Evolutionary conservation across 2,329 filamentous ascomycete genomes (phyloP).

Genomic region (Diplodia corticola): DNA sequence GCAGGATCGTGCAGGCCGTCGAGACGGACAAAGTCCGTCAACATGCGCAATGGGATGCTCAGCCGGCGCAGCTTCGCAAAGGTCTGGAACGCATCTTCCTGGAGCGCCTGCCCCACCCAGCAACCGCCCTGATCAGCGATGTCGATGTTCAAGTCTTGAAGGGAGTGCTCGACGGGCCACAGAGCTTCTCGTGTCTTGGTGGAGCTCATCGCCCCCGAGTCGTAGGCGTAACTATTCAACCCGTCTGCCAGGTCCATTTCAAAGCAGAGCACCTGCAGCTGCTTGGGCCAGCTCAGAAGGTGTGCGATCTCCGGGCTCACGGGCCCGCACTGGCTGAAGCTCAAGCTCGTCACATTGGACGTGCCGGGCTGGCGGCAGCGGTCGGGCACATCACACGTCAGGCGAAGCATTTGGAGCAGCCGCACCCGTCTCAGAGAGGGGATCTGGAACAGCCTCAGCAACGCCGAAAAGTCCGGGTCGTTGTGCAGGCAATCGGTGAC

Average conservation of each 20-base stretch:
- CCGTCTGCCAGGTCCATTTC: neutral
- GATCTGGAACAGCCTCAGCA: neutral
- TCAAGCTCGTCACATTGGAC: neutral
- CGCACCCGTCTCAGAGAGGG: neutral
- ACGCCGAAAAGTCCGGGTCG: neutral
- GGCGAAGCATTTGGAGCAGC: neutral
- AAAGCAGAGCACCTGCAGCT: neutral
- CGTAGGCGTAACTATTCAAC: neutral
- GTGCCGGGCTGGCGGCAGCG: neutral
- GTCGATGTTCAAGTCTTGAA: neutral
- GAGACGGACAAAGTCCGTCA: neutral
- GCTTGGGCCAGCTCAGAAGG: neutral
- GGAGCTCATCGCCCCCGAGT: neutral
- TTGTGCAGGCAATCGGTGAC: neutral
- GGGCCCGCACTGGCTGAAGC: neutral
- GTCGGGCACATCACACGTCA: neutral
- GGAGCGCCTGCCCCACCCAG: neutral
- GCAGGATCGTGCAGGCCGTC: neutral
- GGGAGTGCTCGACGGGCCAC: neutral
- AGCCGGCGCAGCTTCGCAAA: neutral
- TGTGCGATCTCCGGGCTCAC: neutral
- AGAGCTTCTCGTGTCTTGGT: neutral
- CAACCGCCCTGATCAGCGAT: neutral
- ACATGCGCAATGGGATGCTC: neutral
- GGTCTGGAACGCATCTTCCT: neutral